Conservation (phyloP, 2,329 filamentous ascomycete genomes). For the Ophiocordyceps polyrhachis-furcata region DNA sequence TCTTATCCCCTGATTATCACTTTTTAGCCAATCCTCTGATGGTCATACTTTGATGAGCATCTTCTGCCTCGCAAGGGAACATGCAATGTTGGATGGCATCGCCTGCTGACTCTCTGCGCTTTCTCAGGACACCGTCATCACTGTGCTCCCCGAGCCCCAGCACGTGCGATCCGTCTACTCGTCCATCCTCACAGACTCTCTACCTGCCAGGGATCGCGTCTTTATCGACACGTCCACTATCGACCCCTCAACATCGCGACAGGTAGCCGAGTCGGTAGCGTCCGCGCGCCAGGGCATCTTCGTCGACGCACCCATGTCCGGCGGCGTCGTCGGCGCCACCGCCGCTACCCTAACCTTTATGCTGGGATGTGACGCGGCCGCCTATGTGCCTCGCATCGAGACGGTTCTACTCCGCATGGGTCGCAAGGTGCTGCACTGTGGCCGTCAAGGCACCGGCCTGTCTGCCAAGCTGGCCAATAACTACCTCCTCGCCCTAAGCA, state of each 20-base stretch:
- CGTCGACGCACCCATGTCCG: slow-evolving; percentile 92
- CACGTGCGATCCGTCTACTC: slow-evolving; percentile 75
- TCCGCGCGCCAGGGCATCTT: slow-evolving; percentile 54
- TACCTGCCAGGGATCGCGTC: slow-evolving; percentile 41
- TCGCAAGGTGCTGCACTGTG: slow-evolving; percentile 68
- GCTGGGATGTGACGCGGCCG: slow-evolving; percentile 51
- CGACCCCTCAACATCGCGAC: slow-evolving; percentile 67
- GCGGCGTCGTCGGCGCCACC: slow-evolving; percentile 77
- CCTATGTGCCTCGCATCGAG: slow-evolving; percentile 42
- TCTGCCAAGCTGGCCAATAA: slow-evolving; percentile 95
- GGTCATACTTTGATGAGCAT: background rate
- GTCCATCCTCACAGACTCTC: slow-evolving; percentile 45
- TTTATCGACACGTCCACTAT: slow-evolving; percentile 98
- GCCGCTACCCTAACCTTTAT: slow-evolving; percentile 90
- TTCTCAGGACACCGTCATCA: slow-evolving; percentile 62
- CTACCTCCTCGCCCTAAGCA: slow-evolving; percentile 86
- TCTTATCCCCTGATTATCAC: slow-evolving; percentile 44
- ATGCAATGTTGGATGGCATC: background rate
- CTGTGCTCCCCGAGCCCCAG: slow-evolving; percentile 71
- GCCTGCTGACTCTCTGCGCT: background rate
- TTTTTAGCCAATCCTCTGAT: slow-evolving; percentile 41
- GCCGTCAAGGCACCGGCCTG: slow-evolving; percentile 65
- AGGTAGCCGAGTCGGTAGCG: slow-evolving; percentile 51
- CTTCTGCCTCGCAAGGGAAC: background rate
- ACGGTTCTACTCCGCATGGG: slow-evolving; percentile 68